Evolutionary conservation across 768 basidiomycete genomes (phyloP), one percentile per base, ranked within the genome.

Genomic region (Leucosporidium creatinivorum): DNA sequence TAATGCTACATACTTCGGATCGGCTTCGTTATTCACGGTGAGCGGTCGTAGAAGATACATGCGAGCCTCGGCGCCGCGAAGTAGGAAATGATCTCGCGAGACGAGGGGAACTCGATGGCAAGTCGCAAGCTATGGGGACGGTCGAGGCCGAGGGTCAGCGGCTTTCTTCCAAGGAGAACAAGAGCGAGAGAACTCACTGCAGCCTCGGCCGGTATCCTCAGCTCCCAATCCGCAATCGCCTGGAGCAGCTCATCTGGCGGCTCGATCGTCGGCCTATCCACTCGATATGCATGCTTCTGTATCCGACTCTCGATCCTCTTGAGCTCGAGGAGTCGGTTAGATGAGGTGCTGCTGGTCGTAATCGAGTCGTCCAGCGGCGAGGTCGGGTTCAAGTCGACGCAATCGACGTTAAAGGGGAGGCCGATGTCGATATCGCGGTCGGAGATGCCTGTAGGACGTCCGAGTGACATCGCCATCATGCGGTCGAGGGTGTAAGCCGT

Each of bases 391-490:
- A 70, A 54, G 44, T 74, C 68, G 52, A 68, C 52, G 31, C 70
- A 75, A n/a, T 76, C 73, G n/a, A 67, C 64, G 39, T 77, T 70
- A 12, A 76, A 48, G 0, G 75, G 75, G 0, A 75, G 62, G 19
- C 73, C 74, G 39, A 73, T 70, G 60, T 77, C 76, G 55, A 75
- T 73, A 58, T 77, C 76, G 39, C 73, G 66, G 61, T 77, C 76
- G 12, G 70, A 62, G 36, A 77, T 73, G 15, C 73, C 68, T 4
- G 62, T 56, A 0, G 76, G 76, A 13, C 76, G 56, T 6, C 76
- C 76, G 2, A 77, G 69, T 4, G 66, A 33, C 49, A 74, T 63
- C 0, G 70, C 61, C 48, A 73, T 68, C 76, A 74, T 76, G 6
- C 75, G 65, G 50, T 76, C 75, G 21, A 76, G 61, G 0, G 68